Evolutionary conservation across 345 rosid genomes (phyloP).

Genomic region (Erucastrum elatum): DNA sequence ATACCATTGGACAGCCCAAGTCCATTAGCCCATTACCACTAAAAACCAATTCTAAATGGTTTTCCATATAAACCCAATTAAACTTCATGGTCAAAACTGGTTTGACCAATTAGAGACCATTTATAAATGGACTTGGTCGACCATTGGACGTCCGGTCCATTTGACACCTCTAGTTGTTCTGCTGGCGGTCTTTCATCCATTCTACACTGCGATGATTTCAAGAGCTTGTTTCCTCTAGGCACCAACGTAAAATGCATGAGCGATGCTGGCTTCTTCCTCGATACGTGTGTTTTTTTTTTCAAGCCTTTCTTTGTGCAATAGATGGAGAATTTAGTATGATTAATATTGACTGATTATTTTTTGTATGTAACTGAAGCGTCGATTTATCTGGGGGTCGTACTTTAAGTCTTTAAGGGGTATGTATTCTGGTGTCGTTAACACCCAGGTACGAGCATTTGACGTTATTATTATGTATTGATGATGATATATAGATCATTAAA

Average conservation of each 20-base stretch:
- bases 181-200: constrained; percentile 84
- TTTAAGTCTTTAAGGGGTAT: constrained; percentile 65
- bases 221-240: constrained; percentile 51
- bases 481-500: background rate
- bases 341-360: background rate
- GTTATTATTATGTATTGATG: background rate
- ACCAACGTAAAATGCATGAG: constrained; percentile 86
- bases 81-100: too few relatives aligned
- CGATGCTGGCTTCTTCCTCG: constrained; percentile 95
- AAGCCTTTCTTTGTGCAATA: background rate
- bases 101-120: too few relatives aligned
- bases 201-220: constrained; percentile 65
- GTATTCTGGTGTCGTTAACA: constrained; percentile 64
- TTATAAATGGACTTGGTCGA: too few relatives aligned
- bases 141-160: too few relatives aligned
- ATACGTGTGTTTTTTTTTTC: constrained; percentile 47
- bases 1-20: too few relatives aligned
- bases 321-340: background rate
- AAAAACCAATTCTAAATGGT: too few relatives aligned
- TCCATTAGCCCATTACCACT: too few relatives aligned
- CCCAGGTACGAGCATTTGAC: constrained; percentile 54
- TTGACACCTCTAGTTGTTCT: too few relatives aligned
- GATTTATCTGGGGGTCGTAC: constrained; percentile 84
- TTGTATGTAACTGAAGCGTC: constrained; percentile 46
- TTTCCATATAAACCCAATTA: too few relatives aligned